These are phyloP conservation scores for Pouteria glomerata DNA, from an alignment of 148 eudicot species.

Conservation along the genomic window DNA sequence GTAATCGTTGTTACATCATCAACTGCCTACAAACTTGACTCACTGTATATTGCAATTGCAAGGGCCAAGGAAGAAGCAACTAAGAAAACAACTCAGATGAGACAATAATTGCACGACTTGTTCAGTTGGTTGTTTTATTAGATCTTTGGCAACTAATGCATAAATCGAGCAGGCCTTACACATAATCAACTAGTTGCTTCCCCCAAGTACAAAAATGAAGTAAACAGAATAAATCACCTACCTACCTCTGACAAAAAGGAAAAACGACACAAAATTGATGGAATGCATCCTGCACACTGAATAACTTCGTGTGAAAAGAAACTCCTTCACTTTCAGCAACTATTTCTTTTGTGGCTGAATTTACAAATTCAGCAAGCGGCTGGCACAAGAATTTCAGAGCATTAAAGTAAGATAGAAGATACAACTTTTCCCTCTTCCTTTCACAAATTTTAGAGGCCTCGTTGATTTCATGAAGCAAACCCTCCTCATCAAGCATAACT, in stretches of 20 bases:
- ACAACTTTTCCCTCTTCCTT: conserved; percentile 17
- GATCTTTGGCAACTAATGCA: background rate
- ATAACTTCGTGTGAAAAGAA: conserved; percentile 21
- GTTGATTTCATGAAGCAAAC: conserved; percentile 23
- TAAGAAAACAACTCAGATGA: background rate
- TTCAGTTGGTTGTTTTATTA: background rate
- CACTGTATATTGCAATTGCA: background rate
- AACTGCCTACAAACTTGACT: background rate
- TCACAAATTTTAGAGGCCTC: conserved; percentile 5
- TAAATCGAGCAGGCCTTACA: background rate
- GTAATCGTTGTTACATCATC: background rate
- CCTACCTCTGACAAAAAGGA: conserved; percentile 46
- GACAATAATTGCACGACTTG: background rate
- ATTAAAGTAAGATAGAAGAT: conserved; percentile 36
- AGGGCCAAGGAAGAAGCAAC: background rate
- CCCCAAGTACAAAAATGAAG: background rate
- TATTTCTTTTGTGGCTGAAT: conserved; percentile 46
- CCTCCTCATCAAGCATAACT: conserved; percentile 28
- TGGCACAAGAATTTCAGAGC: conserved; percentile 74
- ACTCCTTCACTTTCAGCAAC: conserved; percentile 35
- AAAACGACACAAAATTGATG: conserved; percentile 45
- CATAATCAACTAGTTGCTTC: background rate
- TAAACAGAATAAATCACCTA: background rate
- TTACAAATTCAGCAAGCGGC: conserved; percentile 65
- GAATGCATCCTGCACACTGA: conserved; percentile 38